These are phyloP conservation scores for Pigoraptor vietnamica DNA, from an alignment of 78 protist genomes.

Conservation along the genomic window DNA sequence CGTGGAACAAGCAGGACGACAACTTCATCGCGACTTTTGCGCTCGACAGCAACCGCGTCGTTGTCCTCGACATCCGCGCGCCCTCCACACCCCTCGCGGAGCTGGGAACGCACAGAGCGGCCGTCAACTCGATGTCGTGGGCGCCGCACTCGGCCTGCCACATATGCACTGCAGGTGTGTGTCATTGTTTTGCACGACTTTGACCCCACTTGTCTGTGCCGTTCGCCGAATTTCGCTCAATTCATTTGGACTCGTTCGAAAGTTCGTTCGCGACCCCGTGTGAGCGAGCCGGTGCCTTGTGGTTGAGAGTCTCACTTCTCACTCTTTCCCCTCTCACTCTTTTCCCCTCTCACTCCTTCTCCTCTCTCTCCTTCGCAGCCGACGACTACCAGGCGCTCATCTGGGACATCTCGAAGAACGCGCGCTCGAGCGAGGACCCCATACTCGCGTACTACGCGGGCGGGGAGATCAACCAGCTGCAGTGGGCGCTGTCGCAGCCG, in stretches of 20 bases:
- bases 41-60: conserved; percentile 68
- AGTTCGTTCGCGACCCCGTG: too few species aligned
- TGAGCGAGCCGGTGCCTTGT: too few species aligned
- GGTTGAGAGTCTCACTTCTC: too few species aligned
- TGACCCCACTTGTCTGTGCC: too few species aligned
- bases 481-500: conserved; percentile 82
- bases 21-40: conserved; percentile 87
- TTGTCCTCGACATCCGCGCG: conserved; percentile 81
- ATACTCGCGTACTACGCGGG: conserved; percentile 73
- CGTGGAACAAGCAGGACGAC: conserved; percentile 93
- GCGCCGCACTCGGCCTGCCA: conserved; percentile 95
- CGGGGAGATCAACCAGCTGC: conserved; percentile 72
- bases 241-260: too few species aligned
- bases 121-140: conserved; percentile 89
- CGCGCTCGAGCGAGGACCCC: conserved; percentile 39
- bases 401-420: conserved; percentile 85
- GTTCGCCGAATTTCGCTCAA: too few species aligned
- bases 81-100: conserved; percentile 90
- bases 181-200: not conserved
- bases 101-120: conserved; percentile 54
- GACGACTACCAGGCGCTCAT: conserved; percentile 92
- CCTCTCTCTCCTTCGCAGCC: conserved; percentile 30
- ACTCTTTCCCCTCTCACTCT: too few species aligned
- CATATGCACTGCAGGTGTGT: conserved; percentile 69
- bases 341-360: too few species aligned